A percentile compares a stretch with the other conserved stretches of the same genome.
Evolutionary conservation across 768 basidiomycete genomes (phyloP).

Genomic region (Crassisporium funariophilum): DNA sequence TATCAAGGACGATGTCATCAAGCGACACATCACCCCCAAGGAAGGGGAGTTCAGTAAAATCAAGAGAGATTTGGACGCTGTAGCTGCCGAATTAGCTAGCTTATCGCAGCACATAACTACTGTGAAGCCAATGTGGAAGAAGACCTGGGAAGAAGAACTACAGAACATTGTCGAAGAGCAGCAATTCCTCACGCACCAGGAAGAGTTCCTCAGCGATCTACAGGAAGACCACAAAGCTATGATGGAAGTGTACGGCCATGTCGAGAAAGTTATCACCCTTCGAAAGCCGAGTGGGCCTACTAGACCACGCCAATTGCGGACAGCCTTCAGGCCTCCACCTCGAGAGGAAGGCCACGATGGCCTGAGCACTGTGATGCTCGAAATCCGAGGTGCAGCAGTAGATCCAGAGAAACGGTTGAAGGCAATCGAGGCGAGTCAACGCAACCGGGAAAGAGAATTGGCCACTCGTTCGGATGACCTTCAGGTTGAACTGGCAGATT

Average conservation of each 20-base stretch:
- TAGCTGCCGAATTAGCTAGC: conserved; percentile 70
- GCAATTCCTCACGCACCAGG: conserved; percentile 89
- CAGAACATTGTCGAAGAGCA: conserved; percentile 98
- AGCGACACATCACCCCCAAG: conserved; percentile 85
- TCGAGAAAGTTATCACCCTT: conserved; percentile 84
- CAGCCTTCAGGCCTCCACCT: conserved; percentile 61
- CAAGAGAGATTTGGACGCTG: conserved; percentile 67
- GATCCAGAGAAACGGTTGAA: conserved; percentile 86
- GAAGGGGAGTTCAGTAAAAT: conserved; percentile 68
- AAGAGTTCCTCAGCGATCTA: conserved; percentile 86
- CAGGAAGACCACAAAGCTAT: conserved; percentile 93
- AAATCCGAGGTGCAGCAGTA: conserved; percentile 80
- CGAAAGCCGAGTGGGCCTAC: conserved; percentile 45
- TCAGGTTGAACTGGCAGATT: conserved; percentile 79
- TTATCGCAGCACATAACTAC: conserved; percentile 85
- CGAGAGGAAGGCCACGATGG: conserved; percentile 70
- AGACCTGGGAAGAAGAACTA: conserved; percentile 97
- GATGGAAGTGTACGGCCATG: conserved; percentile 81
- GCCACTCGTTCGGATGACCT: conserved; percentile 79
- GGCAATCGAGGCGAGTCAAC: conserved; percentile 90
- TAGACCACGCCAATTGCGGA: conserved; percentile 44
- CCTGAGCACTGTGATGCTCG: conserved; percentile 81
- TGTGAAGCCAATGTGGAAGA: conserved; percentile 96
- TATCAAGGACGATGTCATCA: conserved; percentile 89
- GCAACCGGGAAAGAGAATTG: conserved; percentile 74